Conservation (phyloP, 1,284 basidiomycete species). For the Coniophora puteana region DNA sequence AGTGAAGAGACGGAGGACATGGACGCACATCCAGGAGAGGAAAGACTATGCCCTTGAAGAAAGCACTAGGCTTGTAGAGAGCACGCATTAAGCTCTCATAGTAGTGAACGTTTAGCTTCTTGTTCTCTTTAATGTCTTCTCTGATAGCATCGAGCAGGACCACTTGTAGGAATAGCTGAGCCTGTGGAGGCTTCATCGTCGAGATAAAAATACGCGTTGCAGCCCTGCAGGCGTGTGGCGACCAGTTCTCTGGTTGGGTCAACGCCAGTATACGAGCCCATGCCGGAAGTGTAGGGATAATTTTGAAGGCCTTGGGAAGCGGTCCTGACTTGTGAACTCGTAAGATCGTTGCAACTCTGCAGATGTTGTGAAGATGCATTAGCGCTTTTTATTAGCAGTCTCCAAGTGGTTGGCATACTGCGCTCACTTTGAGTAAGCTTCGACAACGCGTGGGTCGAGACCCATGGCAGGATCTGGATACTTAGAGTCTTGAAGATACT, state of each 20-base stretch:
- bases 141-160: slow-evolving; percentile 90
- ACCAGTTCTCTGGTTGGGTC: slow-evolving; percentile 92
- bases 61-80: slow-evolving; percentile 95
- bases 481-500: slow-evolving; percentile 43
- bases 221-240: slow-evolving; percentile 91
- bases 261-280: slow-evolving; percentile 97
- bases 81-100: slow-evolving; percentile 92
- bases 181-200: slow-evolving; percentile 94
- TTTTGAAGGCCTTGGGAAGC: slow-evolving; percentile 97
- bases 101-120: slow-evolving; percentile 91
- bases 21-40: slow-evolving; percentile 84
- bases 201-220: slow-evolving; percentile 97
- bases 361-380: slow-evolving; percentile 11
- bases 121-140: slow-evolving; percentile 84
- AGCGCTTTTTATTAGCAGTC: slow-evolving; percentile 4
- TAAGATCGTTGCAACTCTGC: slow-evolving; percentile 83
- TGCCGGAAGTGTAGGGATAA: slow-evolving; percentile 92
- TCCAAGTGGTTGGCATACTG: slow-evolving; percentile 2
- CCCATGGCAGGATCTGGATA: slow-evolving; percentile 87
- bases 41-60: slow-evolving; percentile 98
- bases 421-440: slow-evolving; percentile 89
- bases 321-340: slow-evolving; percentile 94
- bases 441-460: slow-evolving; percentile 94
- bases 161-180: slow-evolving; percentile 91
- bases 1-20: slow-evolving; percentile 5